A percentile compares a stretch with the other conserved stretches of the same genome.
These are phyloP conservation scores for Saccharum hybrid DNA, from an alignment of 202 grass and related monocot genomes.

Conservation along the genomic window DNA sequence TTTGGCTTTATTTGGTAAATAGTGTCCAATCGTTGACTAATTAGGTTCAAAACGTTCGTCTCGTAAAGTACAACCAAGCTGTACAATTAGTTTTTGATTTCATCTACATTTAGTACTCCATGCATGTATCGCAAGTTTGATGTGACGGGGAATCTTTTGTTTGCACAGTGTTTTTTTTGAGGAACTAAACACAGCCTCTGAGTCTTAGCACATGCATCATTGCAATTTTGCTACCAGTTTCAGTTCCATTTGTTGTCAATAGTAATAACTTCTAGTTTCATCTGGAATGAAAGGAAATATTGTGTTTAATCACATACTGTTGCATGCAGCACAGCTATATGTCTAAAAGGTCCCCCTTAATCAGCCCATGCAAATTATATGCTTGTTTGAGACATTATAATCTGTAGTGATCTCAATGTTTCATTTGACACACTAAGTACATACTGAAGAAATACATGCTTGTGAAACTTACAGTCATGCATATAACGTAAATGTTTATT, in stretches of 20 bases:
- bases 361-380: neutral
- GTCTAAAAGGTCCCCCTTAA: neutral
- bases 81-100: too few relatives aligned
- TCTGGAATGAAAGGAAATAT: neutral
- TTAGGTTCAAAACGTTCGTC: too few relatives aligned
- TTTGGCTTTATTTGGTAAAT: too few relatives aligned
- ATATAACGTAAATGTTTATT: neutral
- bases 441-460: neutral
- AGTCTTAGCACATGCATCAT: constrained; percentile 37
- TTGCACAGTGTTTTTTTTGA: too few relatives aligned
- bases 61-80: too few relatives aligned
- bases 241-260: constrained; percentile 16
- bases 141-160: too few relatives aligned
- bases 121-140: too few relatives aligned
- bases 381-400: constrained; percentile 10
- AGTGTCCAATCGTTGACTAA: too few relatives aligned
- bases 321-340: constrained; percentile 1
- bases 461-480: neutral
- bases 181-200: too few relatives aligned
- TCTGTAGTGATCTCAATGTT: neutral
- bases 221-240: constrained; percentile 7
- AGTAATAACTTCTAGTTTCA: neutral
- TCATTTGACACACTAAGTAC: neutral
- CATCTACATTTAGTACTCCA: too few relatives aligned
- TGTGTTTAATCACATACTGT: neutral